Evolutionary conservation across 2,329 filamentous ascomycete species (phyloP).

Genomic region (Ophiosphaerella herpotricha): DNA sequence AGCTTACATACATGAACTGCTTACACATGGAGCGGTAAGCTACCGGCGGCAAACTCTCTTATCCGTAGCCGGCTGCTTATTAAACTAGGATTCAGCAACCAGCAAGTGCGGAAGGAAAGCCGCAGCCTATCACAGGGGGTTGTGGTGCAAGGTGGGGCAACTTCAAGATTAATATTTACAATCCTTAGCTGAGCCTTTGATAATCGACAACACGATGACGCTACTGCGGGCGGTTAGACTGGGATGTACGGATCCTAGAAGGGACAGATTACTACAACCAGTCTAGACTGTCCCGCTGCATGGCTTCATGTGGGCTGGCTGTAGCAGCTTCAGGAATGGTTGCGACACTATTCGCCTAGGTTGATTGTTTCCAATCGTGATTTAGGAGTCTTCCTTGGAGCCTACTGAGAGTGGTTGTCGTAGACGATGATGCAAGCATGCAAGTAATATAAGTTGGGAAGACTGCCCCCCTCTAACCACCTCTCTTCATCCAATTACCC

Average conservation of each 20-base stretch:
- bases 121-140: too few relatives aligned
- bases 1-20: conserved; percentile 2
- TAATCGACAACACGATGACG: conserved; percentile 11
- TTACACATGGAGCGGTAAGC: conserved; percentile 23
- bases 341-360: not conserved
- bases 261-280: conserved; percentile 1
- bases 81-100: too few relatives aligned
- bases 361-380: not conserved
- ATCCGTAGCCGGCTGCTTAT: not conserved
- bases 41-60: conserved; percentile 2
- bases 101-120: too few relatives aligned
- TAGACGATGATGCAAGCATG: not conserved
- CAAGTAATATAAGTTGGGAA: conserved; percentile 4
- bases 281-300: not conserved
- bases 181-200: conserved; percentile 17
- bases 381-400: too few relatives aligned
- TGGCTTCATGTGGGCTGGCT: conserved; percentile 1
- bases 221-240: conserved; percentile 7
- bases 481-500: not conserved
- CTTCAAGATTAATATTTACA: conserved; percentile 7
- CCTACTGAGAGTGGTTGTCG: too few relatives aligned
- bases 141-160: not conserved
- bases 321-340: too few relatives aligned
- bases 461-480: not conserved
- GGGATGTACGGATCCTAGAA: not conserved